Base-by-base conservation (phyloP, 1,284 basidiomycete species). In the Ustilago loliicola region DNA sequence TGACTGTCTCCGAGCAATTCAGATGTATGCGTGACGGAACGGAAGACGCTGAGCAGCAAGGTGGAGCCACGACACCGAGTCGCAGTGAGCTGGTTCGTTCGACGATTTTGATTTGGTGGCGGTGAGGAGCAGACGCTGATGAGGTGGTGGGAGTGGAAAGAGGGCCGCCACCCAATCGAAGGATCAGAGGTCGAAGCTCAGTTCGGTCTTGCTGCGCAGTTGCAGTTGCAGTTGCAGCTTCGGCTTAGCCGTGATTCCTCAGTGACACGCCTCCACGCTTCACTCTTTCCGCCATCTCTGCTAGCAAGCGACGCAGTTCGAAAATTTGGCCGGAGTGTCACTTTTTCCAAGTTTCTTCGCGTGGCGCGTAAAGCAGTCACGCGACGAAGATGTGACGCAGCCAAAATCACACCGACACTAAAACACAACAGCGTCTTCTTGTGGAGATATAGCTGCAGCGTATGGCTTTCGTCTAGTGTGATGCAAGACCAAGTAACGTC, bases 361-460 rank as follows among this genome's bases (percentile, higher is more conserved):
- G 70, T 23, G 65, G 60, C 71, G 71, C 71, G 71, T 73, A 73
- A 65, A 72, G 48, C 23, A 50, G 60, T 68, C 65, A 73, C 71
- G 71, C 71, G 71, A 61, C 65, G 48, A n/a, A 59, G 38, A 23
- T 29, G 30, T 50, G 48, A 50, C 48, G 48, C 48, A 50, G 27
- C 23, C 17, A 25, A 47, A 30, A 10, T 23, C 45, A 48, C 45
- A 23, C 29, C 3, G n/a, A 34, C 32, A 34, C 32, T 34, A 19
- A 19, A 40, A 2, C 11, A 15, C 13, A 40, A 40, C 38, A 40
- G 15, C 38, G 11, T 15, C 38, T 40, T 19, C 15, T 40, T 19
- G 6, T 17, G 38, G 21, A 21, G n/a, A 45, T 19, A 40, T 9
- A 45, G 42, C 8, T 11, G 42, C 21, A 45, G 42, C 19, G n/a